Conservation (phyloP, 2,329 filamentous ascomycete species). For the Geosmithia flava region DNA sequence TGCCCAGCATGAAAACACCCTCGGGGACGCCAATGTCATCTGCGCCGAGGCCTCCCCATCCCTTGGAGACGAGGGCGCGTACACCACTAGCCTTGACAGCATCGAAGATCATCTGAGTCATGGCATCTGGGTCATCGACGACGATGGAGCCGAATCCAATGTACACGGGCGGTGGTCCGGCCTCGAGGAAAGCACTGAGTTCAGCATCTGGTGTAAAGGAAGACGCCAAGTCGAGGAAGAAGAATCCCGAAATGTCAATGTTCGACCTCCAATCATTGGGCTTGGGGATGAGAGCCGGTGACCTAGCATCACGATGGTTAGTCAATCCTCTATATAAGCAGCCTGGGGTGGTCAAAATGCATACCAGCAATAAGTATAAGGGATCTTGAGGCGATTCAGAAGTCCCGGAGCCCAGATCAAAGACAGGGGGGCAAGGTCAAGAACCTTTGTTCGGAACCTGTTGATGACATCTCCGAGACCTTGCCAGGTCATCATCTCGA, state of each 20-base stretch:
- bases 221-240: conserved; percentile 56
- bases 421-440: conserved; percentile 67
- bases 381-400: conserved; percentile 61
- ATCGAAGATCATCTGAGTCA: conserved; percentile 62
- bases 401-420: conserved; percentile 75
- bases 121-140: conserved; percentile 58
- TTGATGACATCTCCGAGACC: conserved; percentile 87
- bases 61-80: conserved; percentile 74
- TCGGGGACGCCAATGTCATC: conserved; percentile 60
- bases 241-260: conserved; percentile 66
- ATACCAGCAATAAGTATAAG: conserved; percentile 82
- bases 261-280: conserved; percentile 63
- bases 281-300: conserved; percentile 65
- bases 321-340: not conserved
- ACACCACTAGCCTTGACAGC: conserved; percentile 54
- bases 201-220: conserved; percentile 54
- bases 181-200: conserved; percentile 52
- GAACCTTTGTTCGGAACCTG: conserved; percentile 60
- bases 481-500: conserved; percentile 91
- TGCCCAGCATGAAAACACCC: conserved; percentile 71
- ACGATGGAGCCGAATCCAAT: conserved; percentile 80
- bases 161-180: conserved; percentile 63
- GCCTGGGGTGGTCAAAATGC: conserved; percentile 2
- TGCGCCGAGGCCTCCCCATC: conserved; percentile 75
- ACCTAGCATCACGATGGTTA: conserved; percentile 20